A percentile compares a stretch with the other conserved stretches of the same genome.
phyloP scores from a whole-genome alignment of 805 yeast genomes.

The Barnettozyma salicaria region DNA sequence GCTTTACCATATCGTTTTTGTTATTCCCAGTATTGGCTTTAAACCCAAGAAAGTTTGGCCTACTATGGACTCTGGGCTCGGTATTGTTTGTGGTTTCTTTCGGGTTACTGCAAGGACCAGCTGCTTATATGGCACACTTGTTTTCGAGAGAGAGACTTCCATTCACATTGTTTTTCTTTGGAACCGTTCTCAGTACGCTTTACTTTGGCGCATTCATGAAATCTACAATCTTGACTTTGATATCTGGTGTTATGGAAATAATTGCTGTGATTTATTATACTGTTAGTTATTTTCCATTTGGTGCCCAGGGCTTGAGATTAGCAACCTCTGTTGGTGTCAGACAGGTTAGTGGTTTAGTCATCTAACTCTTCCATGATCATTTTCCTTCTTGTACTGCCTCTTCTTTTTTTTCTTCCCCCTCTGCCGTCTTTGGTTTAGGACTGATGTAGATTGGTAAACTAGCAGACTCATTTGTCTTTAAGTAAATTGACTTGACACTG shows the following conservation, averaged over 20 bases:
- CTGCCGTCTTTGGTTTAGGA: too few relatives aligned
- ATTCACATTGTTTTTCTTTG: constrained; percentile 74
- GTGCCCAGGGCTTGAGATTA: constrained; percentile 66
- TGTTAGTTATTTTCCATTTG: constrained; percentile 92
- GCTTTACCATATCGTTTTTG: constrained; percentile 77
- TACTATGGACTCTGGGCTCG: constrained; percentile 88
- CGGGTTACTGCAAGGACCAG: constrained; percentile 89
- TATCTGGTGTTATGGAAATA: constrained; percentile 71
- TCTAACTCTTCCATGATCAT: constrained; percentile 1
- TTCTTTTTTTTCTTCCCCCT: neutral
- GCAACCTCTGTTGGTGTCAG: constrained; percentile 52
- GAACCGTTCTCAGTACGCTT: constrained; percentile 72
- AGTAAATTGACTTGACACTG: constrained; percentile 44
- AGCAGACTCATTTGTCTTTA: constrained; percentile 62
- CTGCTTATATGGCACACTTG: constrained; percentile 69
- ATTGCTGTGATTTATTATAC: constrained; percentile 88
- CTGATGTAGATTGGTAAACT: constrained; percentile 56
- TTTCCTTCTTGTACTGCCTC: neutral
- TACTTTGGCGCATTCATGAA: constrained; percentile 65
- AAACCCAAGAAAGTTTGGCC: constrained; percentile 87
- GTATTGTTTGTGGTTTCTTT: constrained; percentile 80
- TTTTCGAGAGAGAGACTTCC: constrained; percentile 70
- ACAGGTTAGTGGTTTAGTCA: constrained; percentile 29
- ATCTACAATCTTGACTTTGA: constrained; percentile 67
- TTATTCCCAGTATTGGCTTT: constrained; percentile 85